Evolutionary conservation across 805 yeast species (phyloP).

Genomic region (Saccharomycopsis fodiens): DNA sequence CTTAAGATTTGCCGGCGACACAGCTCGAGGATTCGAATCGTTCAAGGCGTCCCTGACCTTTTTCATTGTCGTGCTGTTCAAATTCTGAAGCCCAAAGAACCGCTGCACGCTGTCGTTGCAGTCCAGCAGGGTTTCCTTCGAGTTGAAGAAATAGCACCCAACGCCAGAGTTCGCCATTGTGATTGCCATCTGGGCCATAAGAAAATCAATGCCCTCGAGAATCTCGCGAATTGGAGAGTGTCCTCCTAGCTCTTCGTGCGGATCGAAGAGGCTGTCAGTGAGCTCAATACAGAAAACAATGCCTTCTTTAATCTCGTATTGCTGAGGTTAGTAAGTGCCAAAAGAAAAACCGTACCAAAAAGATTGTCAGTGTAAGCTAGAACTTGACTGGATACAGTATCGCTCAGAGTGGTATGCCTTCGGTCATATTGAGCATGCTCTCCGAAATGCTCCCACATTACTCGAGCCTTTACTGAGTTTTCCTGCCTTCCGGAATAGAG

Average conservation of each 20-base stretch:
- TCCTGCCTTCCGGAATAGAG: no score
- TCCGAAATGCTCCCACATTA: no score
- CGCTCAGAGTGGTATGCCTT: no score
- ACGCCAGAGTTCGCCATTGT: slow-evolving; percentile 62
- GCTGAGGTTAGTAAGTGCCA: slow-evolving; percentile 21
- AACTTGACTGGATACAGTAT: no score
- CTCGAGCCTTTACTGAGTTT: no score
- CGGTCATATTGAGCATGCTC: no score
- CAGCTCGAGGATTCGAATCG: slow-evolving; percentile 29
- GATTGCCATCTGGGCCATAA: slow-evolving; percentile 59
- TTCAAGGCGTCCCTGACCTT: slow-evolving; percentile 40
- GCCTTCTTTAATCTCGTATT: slow-evolving; percentile 52
- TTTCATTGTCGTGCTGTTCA: slow-evolving; percentile 54
- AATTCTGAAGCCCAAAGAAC: slow-evolving; percentile 44
- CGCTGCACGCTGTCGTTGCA: slow-evolving; percentile 38
- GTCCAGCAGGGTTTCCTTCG: slow-evolving; percentile 30
- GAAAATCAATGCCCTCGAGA: slow-evolving; percentile 47
- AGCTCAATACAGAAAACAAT: slow-evolving; percentile 56
- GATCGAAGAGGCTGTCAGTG: slow-evolving; percentile 36
- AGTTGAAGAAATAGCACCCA: slow-evolving; percentile 62
- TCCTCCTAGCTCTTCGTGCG: slow-evolving; percentile 28
- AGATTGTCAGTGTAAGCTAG: no score
- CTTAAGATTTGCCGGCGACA: slow-evolving; percentile 22
- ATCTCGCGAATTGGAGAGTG: slow-evolving; percentile 43
- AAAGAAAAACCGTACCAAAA: no score